These are phyloP conservation scores for Fusarium gaditjirri DNA, from an alignment of 2,329 filamentous ascomycete genomes.

Conservation along the genomic window DNA sequence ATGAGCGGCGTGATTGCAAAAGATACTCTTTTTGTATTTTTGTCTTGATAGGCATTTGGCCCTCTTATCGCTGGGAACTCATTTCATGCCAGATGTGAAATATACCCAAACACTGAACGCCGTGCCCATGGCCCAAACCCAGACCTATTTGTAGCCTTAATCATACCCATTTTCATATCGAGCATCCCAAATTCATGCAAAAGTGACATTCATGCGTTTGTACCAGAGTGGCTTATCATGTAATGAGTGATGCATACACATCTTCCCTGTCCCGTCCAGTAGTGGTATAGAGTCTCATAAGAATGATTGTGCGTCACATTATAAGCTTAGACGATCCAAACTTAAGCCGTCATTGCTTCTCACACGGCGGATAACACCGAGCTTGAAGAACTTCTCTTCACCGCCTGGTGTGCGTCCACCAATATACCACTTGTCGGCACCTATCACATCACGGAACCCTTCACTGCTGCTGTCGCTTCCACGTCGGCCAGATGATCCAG, in stretches of 20 bases:
- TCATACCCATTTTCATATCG: conserved; percentile 26
- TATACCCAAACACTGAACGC: conserved; percentile 30
- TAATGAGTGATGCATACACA: conserved; percentile 5
- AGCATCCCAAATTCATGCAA: conserved; percentile 1
- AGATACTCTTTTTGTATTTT: conserved; percentile 38
- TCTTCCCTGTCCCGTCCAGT: not conserved
- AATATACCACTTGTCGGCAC: conserved; percentile 84
- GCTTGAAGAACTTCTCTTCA: conserved; percentile 85
- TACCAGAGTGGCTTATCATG: conserved; percentile 21
- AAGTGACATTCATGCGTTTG: conserved; percentile 18
- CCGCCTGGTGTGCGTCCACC: conserved; percentile 79
- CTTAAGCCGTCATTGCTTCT: conserved; percentile 80
- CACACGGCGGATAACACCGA: conserved; percentile 78
- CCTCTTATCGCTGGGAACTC: conserved; percentile 13
- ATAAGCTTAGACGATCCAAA: conserved; percentile 79
- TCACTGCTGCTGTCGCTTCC: conserved; percentile 81
- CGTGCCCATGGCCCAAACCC: conserved; percentile 17
- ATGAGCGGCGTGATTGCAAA: conserved; percentile 3
- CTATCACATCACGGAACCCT: conserved; percentile 77
- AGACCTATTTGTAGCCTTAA: conserved; percentile 7
- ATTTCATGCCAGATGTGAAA: conserved; percentile 11
- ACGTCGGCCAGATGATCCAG: conserved; percentile 59
- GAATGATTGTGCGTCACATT: conserved; percentile 19
- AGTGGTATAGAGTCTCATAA: not conserved
- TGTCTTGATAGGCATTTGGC: conserved; percentile 19